Conservation (phyloP, 495 filamentous ascomycete species). For the Penicillium canescens region DNA sequence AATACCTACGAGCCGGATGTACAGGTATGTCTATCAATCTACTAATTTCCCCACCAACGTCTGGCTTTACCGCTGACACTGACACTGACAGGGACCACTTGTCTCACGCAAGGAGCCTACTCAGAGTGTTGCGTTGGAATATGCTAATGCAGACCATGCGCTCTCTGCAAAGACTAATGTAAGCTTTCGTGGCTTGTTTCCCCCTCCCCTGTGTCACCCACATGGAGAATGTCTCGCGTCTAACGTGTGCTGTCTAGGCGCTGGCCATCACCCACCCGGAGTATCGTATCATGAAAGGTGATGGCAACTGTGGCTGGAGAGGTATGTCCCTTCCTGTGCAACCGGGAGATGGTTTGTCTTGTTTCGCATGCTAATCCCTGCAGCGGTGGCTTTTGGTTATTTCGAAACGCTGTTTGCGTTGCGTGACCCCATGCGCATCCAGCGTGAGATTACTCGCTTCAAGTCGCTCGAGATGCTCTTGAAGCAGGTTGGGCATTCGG, state of each 20-base stretch:
- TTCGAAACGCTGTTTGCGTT: conserved; percentile 78
- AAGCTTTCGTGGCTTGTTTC: conserved; percentile 29
- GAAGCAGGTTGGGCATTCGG: conserved; percentile 64
- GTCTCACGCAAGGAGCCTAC: conserved; percentile 79
- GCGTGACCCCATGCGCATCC: conserved; percentile 62
- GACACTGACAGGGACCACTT: conserved; percentile 65
- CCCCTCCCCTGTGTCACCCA: neutral
- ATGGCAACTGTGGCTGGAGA: conserved; percentile 98
- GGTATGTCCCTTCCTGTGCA: conserved; percentile 56
- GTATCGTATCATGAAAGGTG: conserved; percentile 84
- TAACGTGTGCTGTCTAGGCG: conserved; percentile 51
- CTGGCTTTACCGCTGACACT: conserved; percentile 1
- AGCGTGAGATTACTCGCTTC: conserved; percentile 70
- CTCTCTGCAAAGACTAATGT: conserved; percentile 86
- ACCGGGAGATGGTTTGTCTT: neutral
- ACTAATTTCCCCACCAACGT: neutral
- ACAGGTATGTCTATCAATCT: conserved; percentile 44
- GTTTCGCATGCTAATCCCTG: conserved; percentile 13
- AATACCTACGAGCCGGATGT: conserved; percentile 67
- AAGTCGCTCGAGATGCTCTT: conserved; percentile 69
- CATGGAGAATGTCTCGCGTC: conserved; percentile 5
- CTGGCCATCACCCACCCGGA: conserved; percentile 83
- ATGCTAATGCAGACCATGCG: conserved; percentile 85
- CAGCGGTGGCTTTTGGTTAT: conserved; percentile 90
- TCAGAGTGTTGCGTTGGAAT: conserved; percentile 78